Base-by-base conservation (phyloP, 164 flowering plant genomes). In the Chimonanthus praecox region DNA sequence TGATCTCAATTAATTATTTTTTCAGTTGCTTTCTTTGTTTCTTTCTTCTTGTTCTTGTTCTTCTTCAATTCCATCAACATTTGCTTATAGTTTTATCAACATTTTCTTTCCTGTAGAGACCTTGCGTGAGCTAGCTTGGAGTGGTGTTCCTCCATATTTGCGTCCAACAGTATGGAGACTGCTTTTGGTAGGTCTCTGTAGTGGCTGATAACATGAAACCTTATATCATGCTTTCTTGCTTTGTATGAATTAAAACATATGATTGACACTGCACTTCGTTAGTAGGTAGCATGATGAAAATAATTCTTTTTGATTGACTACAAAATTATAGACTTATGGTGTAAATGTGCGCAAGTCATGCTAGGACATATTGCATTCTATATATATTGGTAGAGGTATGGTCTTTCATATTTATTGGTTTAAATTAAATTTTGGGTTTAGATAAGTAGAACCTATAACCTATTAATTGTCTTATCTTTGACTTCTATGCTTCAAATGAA, bases 141-240 rank as follows among this genome's bases (percentile, higher is more conserved):
- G 92, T 86, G 99, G 99, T 7, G 80, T 95, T 70, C 97, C 97
- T 50, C 88, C 92, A 51, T 87, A 95, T 78, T 83, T 93, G 90
- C 97, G 97, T 15, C 98, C 99, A 44, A 80, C 47, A 79, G 85
- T 92, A 7, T 95, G 99, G 99, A 84, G 98, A 81, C 97, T 95
- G 88, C 98, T 95, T 76, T 83, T 93, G 99, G 99, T 95, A 86
- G 72, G 92, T 71, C 75, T 15, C 45, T 16, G 69, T 62, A 10
- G 11, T n/a, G 3, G 15, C 11, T 7, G 4, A 49, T n/a, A n/a
- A 51, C 21, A n/a, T 46, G 33, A 21, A 6, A 5, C 47, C 49
- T 48, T 21, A 11, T 43, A 70, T 51, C 21, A 63, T 21, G 7
- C 33, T 63, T 8, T 10, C 44, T 18, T 63, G 11, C 33, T 44